These are phyloP conservation scores for Eucalyptus regnans DNA, from an alignment of 345 rosid species.

Conservation along the genomic window DNA sequence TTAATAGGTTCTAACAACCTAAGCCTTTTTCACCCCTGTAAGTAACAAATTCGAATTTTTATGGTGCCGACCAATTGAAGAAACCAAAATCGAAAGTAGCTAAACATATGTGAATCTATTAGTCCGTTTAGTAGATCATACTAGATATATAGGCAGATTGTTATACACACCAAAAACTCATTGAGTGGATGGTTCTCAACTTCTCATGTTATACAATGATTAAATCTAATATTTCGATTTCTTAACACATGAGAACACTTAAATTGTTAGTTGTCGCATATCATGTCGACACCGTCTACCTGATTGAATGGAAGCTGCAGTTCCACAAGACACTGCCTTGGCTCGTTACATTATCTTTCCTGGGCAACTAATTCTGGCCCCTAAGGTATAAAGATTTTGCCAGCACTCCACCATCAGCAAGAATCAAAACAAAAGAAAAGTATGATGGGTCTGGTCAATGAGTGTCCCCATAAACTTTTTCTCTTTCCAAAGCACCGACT, in stretches of 20 bases:
- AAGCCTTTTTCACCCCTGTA: background rate
- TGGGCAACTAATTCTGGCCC: background rate
- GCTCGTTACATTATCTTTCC: background rate
- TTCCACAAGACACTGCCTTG: background rate
- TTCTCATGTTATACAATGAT: background rate
- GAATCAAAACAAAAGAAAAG: background rate
- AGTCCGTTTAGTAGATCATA: background rate
- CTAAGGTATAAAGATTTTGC: background rate
- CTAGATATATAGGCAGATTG: background rate
- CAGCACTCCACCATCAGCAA: background rate
- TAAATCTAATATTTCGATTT: background rate
- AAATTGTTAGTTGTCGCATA: background rate
- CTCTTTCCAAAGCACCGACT: background rate
- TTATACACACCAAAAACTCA: background rate
- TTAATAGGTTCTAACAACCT: background rate
- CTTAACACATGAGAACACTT: background rate
- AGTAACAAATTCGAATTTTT: background rate
- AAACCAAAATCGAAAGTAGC: background rate
- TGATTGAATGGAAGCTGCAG: background rate
- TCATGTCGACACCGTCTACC: background rate
- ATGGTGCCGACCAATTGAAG: background rate
- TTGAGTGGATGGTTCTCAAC: background rate
- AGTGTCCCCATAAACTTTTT: background rate
- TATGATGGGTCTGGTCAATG: background rate
- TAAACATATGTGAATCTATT: background rate